Evolutionary conservation across 805 yeast genomes (phyloP), one percentile per base, ranked within the genome.

Genomic region (Saccharomycopsis oosterbeekiorum): DNA sequence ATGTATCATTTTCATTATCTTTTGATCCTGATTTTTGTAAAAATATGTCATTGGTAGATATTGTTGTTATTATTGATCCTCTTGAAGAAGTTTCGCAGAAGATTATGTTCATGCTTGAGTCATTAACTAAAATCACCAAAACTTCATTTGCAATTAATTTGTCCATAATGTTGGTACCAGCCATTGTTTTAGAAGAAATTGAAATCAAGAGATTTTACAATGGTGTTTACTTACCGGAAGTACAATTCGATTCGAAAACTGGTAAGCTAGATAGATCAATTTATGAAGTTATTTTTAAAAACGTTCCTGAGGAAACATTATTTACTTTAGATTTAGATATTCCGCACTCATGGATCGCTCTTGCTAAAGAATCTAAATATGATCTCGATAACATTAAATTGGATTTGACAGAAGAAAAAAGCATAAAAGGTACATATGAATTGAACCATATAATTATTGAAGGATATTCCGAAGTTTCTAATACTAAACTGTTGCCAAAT

Each of bases 11-110:
- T 29, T 17, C 51, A 11, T 36, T 59, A 26, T 34, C 59, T 4
- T 42, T 26, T 14, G 57, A 56, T 34, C 60, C 60, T 10, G 59
- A 41, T 1, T 14, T 29, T 11, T 51, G 59, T 24, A 54, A 56
- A 37, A 41, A 59, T 54, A 15, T 12, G 2, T 47, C 64, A 14
- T 70, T 73, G 17, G 69, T 90, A 21, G 86, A 86, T 63, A 68
- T 91, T 4, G 71, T 81, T 4, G 74, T 88, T 0, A 71, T 88
- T 0, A 68, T 89, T 47, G 91, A 94, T 69, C 97, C 98, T 1
- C 71, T 84, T 1, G 80, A 81, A 62, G 92, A 87, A 66, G 67
- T 74, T 15, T 80, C 96, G 0, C 98, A 89, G 67, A 81, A 80
- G 57, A 67, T 84, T 9, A 66, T 86, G 0, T 74, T 86, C 0